Conservation (phyloP, 495 filamentous ascomycete species). For the Penicillium odoratum region DNA sequence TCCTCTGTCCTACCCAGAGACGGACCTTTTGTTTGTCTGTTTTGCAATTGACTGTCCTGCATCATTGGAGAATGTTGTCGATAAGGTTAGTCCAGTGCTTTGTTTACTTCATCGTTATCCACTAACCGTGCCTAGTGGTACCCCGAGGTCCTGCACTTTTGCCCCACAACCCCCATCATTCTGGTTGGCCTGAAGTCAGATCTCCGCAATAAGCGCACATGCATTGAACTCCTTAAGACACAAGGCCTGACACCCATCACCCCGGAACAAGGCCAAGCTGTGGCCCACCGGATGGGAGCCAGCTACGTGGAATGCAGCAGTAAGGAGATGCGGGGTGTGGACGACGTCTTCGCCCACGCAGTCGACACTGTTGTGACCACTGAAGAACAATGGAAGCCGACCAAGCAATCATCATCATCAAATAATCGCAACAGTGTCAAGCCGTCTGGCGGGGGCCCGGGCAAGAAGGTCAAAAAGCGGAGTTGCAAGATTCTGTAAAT, state of each 20-base stretch:
- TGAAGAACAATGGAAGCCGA: conserved; percentile 43
- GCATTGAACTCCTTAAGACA: conserved; percentile 96
- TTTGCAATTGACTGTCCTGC: conserved; percentile 99
- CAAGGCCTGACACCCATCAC: conserved; percentile 96
- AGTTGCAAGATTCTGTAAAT: conserved; percentile 69
- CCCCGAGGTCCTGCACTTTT: conserved; percentile 98
- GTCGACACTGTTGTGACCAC: conserved; percentile 76
- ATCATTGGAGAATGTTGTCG: conserved; percentile 95
- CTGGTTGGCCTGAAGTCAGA: conserved; percentile 96
- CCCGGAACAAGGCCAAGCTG: conserved; percentile 79
- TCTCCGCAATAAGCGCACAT: conserved; percentile 87
- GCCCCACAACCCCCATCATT: conserved; percentile 92
- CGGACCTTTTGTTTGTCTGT: conserved; percentile 96
- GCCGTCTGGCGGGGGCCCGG: conserved; percentile 30
- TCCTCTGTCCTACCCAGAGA: conserved; percentile 95
- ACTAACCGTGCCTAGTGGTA: conserved; percentile 71
- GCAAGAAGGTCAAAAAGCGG: conserved; percentile 63
- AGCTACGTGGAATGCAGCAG: conserved; percentile 96
- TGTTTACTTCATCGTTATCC: conserved; percentile 1
- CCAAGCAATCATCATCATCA: conserved; percentile 14
- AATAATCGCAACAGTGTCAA: conserved; percentile 23
- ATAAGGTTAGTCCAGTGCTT: conserved; percentile 68
- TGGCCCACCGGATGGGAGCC: conserved; percentile 90
- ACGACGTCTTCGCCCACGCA: conserved; percentile 89
- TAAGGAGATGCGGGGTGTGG: conserved; percentile 93